Base-by-base conservation (phyloP, 306 rosid genomes). In the Oemleria cerasiformis region DNA sequence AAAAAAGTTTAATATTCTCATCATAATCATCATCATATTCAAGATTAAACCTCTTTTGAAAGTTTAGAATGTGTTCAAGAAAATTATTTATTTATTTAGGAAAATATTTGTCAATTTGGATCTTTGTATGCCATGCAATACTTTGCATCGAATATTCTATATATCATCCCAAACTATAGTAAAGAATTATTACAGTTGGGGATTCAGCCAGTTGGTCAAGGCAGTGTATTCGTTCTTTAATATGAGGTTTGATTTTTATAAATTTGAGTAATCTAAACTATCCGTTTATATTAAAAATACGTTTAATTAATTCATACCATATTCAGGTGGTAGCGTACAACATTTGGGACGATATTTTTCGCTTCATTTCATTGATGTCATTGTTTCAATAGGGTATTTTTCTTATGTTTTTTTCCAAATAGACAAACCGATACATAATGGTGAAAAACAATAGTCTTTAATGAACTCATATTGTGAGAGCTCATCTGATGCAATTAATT, bases 21-120 rank as follows among this genome's bases (percentile, higher is more conserved):
- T 68, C 20, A 23, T 72, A 20, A 25, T 64, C n/a, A 73, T 48
- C 21, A 41, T 53, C 50, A 0, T 30, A 30, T 30, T 30, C 36
- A 30, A 67, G 67, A 68, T 49, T 81, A 74, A 80, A 78, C 77
- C 80, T 74, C 78, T 77, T 60, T 63, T 61, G 30, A 41, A 53
- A 79, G 77, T 58, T 78, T 61, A 68, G 67, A 86, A 81, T 76
- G 65, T 86, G 84, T 71, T 69, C 16, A 47, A 54, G 77, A 75
- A 84, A 70, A 75, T 48, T 61, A 73, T 44, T 79, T 76, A 67
- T 34, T 71, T 76, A 49, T 60, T 72, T 64, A 19, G 63, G 63
- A 73, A 84, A 80, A 73, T 74, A 70, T 34, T 76, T 47, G 61
- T 68, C 63, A 11, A 68, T 80, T 82, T 80, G 90, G 90, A 82